Percentiles rank a stretch among this genome's conserved stretches.
Evolutionary conservation across 257 asterid genomes (phyloP).

Genomic region (Petunia axillaris): DNA sequence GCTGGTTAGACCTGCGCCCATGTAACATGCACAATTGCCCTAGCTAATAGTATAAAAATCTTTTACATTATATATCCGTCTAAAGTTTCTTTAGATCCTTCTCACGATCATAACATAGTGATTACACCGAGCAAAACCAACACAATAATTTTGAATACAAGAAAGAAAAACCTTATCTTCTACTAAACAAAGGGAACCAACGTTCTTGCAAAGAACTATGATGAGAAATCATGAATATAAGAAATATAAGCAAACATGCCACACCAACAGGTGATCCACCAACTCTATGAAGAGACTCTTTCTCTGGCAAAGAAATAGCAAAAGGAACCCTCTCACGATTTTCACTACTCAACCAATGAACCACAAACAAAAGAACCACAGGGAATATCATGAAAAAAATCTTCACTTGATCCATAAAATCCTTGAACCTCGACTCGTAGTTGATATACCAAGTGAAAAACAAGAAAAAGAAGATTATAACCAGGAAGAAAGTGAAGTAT

Average conservation of each 20-base stretch:
- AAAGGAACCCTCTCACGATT: constrained; percentile 51
- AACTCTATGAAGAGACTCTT: constrained; percentile 57
- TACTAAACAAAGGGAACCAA: constrained; percentile 67
- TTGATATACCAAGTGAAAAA: constrained; percentile 76
- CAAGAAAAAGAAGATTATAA: constrained; percentile 56
- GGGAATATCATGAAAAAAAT: constrained; percentile 67
- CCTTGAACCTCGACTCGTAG: constrained; percentile 59
- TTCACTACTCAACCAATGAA: constrained; percentile 67
- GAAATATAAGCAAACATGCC: constrained; percentile 56
- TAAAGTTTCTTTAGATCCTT: no score
- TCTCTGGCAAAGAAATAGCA: constrained; percentile 54
- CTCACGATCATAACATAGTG: no score
- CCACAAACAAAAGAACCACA: constrained; percentile 61
- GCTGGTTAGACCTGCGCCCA: no score
- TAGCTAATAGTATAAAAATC: no score
- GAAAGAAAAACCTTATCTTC: constrained; percentile 27
- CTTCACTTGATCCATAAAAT: constrained; percentile 57
- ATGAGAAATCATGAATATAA: constrained; percentile 66
- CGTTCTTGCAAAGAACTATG: constrained; percentile 62
- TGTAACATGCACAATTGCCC: no score
- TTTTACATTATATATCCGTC: no score
- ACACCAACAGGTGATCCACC: constrained; percentile 78
- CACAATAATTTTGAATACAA: no score
- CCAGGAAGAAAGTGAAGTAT: constrained; percentile 62
- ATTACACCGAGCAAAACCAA: no score